A percentile compares a stretch with the other conserved stretches of the same genome.
Evolutionary conservation across 805 yeast genomes (phyloP).

Genomic region (Kodamaea hsintzibuensis): DNA sequence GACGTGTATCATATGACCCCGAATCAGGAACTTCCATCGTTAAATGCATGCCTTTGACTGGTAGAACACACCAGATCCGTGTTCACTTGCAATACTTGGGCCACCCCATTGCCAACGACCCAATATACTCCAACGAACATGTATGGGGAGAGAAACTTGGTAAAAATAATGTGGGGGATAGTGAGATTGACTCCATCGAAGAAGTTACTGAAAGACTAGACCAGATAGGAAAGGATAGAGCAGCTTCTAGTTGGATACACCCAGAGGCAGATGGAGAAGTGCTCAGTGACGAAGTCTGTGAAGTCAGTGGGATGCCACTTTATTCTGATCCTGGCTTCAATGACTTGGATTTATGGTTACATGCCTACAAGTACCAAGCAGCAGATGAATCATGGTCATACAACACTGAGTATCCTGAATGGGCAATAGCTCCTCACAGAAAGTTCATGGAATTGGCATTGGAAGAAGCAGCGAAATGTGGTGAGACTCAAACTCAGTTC

Average conservation of each 20-base stretch:
- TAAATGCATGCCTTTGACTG: slow-evolving; percentile 82
- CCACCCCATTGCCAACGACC: slow-evolving; percentile 53
- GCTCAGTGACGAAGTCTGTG: slow-evolving; percentile 58
- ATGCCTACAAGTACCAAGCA: slow-evolving; percentile 80
- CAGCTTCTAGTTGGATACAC: slow-evolving; percentile 69
- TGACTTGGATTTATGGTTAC: slow-evolving; percentile 87
- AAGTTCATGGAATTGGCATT: slow-evolving; percentile 75
- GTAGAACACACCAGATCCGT: slow-evolving; percentile 93
- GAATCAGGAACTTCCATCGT: slow-evolving; percentile 65
- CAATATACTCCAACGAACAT: slow-evolving; percentile 73
- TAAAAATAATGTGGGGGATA: slow-evolving; percentile 38
- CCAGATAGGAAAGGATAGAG: slow-evolving; percentile 66
- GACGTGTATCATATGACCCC: slow-evolving; percentile 62
- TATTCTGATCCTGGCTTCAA: slow-evolving; percentile 88
- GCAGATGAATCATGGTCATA: slow-evolving; percentile 64
- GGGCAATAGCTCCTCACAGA: slow-evolving; percentile 68
- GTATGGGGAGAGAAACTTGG: slow-evolving; percentile 86
- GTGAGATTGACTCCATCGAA: slow-evolving; percentile 43
- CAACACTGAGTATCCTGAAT: slow-evolving; percentile 72
- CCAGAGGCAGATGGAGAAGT: slow-evolving; percentile 66
- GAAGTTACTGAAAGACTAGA: slow-evolving; percentile 53
- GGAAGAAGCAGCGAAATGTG: slow-evolving; percentile 76
- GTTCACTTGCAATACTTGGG: slow-evolving; percentile 92
- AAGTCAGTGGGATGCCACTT: slow-evolving; percentile 64
- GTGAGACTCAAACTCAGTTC: slow-evolving; percentile 80